Evolutionary conservation across 176 grass and related monocot species (phyloP).

Genomic region (Phoenix dactylifera): DNA sequence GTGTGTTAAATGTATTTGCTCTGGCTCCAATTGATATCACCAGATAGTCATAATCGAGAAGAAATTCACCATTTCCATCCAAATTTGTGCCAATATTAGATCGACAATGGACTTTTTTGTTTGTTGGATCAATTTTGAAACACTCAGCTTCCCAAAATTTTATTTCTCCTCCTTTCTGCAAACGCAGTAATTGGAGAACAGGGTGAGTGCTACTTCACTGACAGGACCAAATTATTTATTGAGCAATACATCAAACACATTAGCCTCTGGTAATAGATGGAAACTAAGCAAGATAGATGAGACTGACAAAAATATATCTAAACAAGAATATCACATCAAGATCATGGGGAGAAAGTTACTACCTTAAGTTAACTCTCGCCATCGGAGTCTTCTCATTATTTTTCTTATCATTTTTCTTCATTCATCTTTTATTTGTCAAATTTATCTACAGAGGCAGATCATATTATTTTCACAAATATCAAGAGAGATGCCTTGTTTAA

Average conservation of each 20-base stretch:
- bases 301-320: not conserved
- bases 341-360: no score
- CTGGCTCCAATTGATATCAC: conserved; percentile 75
- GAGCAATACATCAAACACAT: not conserved
- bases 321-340: no score
- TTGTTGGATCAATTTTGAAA: conserved; percentile 71
- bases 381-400: no score
- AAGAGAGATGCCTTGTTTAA: no score
- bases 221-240: not conserved
- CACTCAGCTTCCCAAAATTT: conserved; percentile 81
- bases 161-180: conserved; percentile 59
- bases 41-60: conserved; percentile 76
- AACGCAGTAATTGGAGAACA: conserved; percentile 12
- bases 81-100: conserved; percentile 64
- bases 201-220: not conserved
- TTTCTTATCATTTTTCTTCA: no score
- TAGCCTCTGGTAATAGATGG: not conserved
- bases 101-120: conserved; percentile 55
- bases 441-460: no score
- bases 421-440: no score
- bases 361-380: no score
- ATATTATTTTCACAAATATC: no score
- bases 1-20: conserved; percentile 87
- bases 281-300: not conserved
- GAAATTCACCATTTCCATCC: conserved; percentile 81